A percentile compares a stretch with the other conserved stretches of the same genome.
Conservation (phyloP, 768 basidiomycete species). For the Mycena polygramma region DNA sequence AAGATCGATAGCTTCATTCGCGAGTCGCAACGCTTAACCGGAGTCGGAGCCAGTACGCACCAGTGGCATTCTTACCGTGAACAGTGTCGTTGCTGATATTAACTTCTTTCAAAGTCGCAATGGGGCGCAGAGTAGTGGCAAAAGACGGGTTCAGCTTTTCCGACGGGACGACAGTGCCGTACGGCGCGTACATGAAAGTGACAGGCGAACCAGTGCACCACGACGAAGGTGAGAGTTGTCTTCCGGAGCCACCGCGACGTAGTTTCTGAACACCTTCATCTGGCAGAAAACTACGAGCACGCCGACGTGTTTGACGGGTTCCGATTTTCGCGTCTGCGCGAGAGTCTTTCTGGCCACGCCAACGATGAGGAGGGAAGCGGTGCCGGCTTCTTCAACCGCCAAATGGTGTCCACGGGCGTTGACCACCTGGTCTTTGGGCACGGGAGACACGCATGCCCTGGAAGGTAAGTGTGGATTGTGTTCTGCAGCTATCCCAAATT, state of each 20-base stretch:
- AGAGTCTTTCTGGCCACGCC: too few relatives aligned
- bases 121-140: too few relatives aligned
- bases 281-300: not conserved
- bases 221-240: not conserved
- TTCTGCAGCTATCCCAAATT: too few relatives aligned
- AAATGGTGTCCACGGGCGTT: not conserved
- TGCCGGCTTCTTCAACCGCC: not conserved
- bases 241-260: too few relatives aligned
- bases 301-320: not conserved
- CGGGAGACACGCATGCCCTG: slow-evolving; percentile 21
- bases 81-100: too few relatives aligned
- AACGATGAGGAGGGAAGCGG: not conserved
- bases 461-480: slow-evolving; percentile 30
- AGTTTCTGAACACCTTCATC: too few relatives aligned
- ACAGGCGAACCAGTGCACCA: not conserved
- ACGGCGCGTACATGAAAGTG: not conserved
- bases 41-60: not conserved
- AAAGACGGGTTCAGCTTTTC: slow-evolving; percentile 1
- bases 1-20: slow-evolving; percentile 7
- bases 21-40: slow-evolving; percentile 1
- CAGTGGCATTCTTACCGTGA: too few relatives aligned
- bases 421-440: slow-evolving; percentile 6
- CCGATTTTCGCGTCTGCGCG: not conserved
- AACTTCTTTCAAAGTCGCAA: too few relatives aligned
- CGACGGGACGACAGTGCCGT: not conserved